Conservation (phyloP, 345 rosid species). For the Populus tremula region DNA sequence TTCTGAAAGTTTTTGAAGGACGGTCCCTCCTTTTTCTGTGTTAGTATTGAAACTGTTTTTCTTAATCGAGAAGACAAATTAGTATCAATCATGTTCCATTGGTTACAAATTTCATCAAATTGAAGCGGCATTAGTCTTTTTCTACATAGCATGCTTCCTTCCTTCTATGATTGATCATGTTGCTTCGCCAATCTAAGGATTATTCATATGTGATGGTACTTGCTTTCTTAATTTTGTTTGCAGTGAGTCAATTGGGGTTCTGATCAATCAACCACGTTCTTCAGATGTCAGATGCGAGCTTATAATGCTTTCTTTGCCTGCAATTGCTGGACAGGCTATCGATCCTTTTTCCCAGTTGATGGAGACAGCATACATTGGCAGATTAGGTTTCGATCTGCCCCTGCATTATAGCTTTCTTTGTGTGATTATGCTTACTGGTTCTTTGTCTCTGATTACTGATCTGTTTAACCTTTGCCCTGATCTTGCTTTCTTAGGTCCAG, state of each 20-base stretch:
- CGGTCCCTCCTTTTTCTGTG: background rate
- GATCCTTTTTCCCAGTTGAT: conserved; percentile 81
- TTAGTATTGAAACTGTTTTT: background rate
- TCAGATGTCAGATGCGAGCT: conserved; percentile 62
- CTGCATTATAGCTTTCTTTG: background rate
- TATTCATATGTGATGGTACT: background rate
- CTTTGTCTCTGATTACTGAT: background rate
- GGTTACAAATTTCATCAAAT: conserved; percentile 1
- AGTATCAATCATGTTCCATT: background rate
- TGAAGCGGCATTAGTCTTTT: background rate
- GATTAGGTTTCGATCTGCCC: conserved; percentile 51
- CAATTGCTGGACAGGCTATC: conserved; percentile 84
- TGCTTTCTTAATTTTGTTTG: conserved; percentile 15
- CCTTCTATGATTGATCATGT: background rate
- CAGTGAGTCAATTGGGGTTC: conserved; percentile 40
- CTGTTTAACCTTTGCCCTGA: background rate
- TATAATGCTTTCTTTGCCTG: conserved; percentile 79
- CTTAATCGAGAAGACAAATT: background rate
- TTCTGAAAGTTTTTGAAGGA: background rate
- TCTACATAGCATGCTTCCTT: background rate
- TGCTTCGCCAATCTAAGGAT: background rate
- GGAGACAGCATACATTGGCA: conserved; percentile 96
- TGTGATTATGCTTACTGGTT: background rate
- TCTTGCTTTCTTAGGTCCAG: conserved; percentile 48
- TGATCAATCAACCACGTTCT: conserved; percentile 27